Evolutionary conservation across 2,329 filamentous ascomycete genomes (phyloP).

Genomic region (Passalora sequoiae): DNA sequence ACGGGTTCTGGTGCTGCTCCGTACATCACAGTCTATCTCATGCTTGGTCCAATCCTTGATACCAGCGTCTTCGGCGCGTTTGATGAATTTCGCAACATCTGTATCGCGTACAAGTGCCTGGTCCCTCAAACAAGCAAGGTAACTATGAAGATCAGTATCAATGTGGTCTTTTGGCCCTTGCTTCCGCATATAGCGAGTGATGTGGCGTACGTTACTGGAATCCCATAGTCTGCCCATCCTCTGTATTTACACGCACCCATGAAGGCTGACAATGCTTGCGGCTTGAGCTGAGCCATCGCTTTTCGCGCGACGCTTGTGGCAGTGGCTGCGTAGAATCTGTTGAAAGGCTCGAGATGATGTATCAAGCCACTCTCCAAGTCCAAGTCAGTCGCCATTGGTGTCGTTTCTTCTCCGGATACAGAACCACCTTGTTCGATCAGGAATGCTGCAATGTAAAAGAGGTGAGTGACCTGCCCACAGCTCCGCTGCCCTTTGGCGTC

Average conservation of each 20-base stretch:
- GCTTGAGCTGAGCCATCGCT: conserved; percentile 4
- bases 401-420: neutral
- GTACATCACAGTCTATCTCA: conserved; percentile 10
- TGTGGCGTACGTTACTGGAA: conserved; percentile 11
- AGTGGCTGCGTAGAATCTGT: conserved; percentile 11
- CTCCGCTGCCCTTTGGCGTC: neutral
- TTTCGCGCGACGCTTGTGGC: conserved; percentile 1
- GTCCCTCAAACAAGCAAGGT: conserved; percentile 12
- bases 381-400: neutral
- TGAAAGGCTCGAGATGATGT: conserved; percentile 9
- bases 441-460: conserved; percentile 13
- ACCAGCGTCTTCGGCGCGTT: conserved; percentile 6
- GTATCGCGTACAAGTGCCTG: conserved; percentile 7
- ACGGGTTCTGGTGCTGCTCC: too few species aligned
- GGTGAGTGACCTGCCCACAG: conserved; percentile 8
- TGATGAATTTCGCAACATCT: conserved; percentile 8
- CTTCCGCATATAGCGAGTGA: neutral
- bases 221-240: conserved; percentile 14
- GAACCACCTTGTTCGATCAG: conserved; percentile 5
- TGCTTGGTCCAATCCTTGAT: conserved; percentile 5
- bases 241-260: conserved; percentile 7
- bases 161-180: too few species aligned
- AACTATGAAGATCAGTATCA: neutral
- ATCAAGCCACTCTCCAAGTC: conserved; percentile 6
- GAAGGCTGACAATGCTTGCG: conserved; percentile 3